Evolutionary conservation across 352 stramenopile genomes (phyloP), one percentile per base, ranked within the genome.

Genomic region (Plasmopara muralis): DNA sequence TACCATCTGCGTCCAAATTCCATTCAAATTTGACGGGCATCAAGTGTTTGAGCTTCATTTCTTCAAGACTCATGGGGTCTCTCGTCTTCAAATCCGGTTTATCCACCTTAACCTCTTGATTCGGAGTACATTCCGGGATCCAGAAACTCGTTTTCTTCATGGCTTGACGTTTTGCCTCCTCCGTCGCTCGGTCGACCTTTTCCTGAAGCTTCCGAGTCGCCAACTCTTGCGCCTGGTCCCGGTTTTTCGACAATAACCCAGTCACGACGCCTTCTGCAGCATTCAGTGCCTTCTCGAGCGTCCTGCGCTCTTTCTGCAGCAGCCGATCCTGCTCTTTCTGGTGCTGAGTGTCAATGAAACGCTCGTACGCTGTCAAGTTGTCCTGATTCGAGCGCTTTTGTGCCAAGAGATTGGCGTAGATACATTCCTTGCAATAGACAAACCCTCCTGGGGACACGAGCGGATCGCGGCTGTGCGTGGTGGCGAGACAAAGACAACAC

Each of bases 361-460:
- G 62, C 48, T 89, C 78, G 65, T 89, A 93, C 15, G 60, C 63
- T 7, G 69, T 58, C 18, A 76, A 14, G 29, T 82, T 79, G 29
- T 89, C 75, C 47, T 91, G 80, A 60, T 90, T 90, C 16, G 78
- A 55, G 47, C 80, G 81, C 60, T 93, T 93, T 51, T 93, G 83
- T 9, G 78, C 68, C 30, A 93, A 66, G 20, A 93, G 60, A 57
- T 93, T 93, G 29, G 77, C 65, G 70, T 93, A 93, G 55, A 93
- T 92, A 60, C 83, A 93, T 61, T 90, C 83, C 50, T 92, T 91
- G 66, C 83, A 93, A 61, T 84, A 93, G 13, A 93, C 55, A 43
- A 74, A 93, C 29, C 83, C 83, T 15, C 62, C 71, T 1, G 81
- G 83, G 9, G 76, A 90, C 47, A 77, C 70, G 6, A 89, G 64